Base-by-base conservation (phyloP, 768 basidiomycete genomes). In the Clitopilus passeckerianus region DNA sequence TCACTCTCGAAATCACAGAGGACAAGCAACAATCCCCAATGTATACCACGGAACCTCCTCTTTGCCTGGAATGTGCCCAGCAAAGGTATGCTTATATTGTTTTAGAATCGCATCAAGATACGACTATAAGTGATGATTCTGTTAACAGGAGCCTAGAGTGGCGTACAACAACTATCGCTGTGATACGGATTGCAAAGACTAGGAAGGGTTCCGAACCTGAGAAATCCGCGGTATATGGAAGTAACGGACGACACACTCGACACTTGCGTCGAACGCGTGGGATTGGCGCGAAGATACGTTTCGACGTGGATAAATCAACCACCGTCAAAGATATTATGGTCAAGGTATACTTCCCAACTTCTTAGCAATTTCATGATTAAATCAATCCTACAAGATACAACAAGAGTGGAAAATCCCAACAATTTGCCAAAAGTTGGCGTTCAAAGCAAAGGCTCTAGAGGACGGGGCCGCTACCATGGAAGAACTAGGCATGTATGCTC, bases 311-410 rank as follows among this genome's bases (percentile, higher is more conserved):
- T 46, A 92, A 90, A 69, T 68, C 72, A 30, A 91, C 83, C 62
- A 86, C 87, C 0, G 80, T 94, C 55, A 91, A 87, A 69, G 90
- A 93, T 15, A 83, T 93, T 65, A 93, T 92, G 71, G 67, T 90
- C 57, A 78, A 83, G 77, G 88, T 91, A 59, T 60, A 83, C 71
- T 27, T 33, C 27, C 34, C 4, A 58, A n/a, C n/a, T n/a, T 54
- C 14, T n/a, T 24, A 23, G 6, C 37, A 53, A 33, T 18, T 27
- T 57, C 30, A 56, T n/a, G 18, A 34, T 20, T 10, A 57, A 54
- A 20, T 60, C 57, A n/a, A 60, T 60, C 56, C 52, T 54, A 24
- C 22, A 64, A 92, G 91, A 67, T 91, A 44, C 84, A 87, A 52
- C 80, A 83, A 27, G 77, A 80, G 46, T 73, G 87, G 56, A 76